Evolutionary conservation across 371 early-diverging fungal genomes (phyloP).

Genomic region (Mucor sp.): DNA sequence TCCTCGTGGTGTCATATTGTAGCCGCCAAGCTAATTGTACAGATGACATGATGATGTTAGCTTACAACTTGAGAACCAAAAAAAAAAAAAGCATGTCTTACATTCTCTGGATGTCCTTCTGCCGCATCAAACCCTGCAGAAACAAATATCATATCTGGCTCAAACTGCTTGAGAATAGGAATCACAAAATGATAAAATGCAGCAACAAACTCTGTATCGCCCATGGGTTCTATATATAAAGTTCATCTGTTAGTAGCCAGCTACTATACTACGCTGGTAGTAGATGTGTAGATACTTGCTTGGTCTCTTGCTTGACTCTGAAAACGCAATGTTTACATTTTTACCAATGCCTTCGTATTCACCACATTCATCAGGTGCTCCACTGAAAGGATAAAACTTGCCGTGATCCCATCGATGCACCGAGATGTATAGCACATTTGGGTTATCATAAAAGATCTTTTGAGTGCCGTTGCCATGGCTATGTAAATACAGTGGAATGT

Average conservation of each 20-base stretch:
- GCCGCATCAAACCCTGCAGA: conserved; percentile 76
- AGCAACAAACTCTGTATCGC: conserved; percentile 69
- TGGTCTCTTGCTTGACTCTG: conserved; percentile 49
- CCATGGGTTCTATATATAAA: conserved; percentile 50
- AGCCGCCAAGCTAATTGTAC: conserved; percentile 58
- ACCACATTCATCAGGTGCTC: conserved; percentile 61
- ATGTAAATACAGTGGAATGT: neutral
- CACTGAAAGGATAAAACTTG: conserved; percentile 63
- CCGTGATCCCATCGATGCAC: conserved; percentile 70
- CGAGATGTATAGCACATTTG: conserved; percentile 68
- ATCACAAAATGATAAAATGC: conserved; percentile 64
- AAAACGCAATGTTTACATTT: conserved; percentile 69
- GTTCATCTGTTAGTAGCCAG: neutral
- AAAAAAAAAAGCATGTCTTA: no score
- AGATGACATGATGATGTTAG: neutral
- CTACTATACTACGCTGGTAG: neutral
- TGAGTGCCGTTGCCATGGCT: conserved; percentile 73
- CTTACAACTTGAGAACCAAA: no score
- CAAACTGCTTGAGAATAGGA: conserved; percentile 64
- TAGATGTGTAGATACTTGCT: conserved; percentile 32
- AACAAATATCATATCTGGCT: conserved; percentile 68
- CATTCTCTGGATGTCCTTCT: conserved; percentile 65
- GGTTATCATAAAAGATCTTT: conserved; percentile 66
- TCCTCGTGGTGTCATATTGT: conserved; percentile 60
- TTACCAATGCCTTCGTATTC: conserved; percentile 52